Conservation (phyloP, 305 asterid species). For the Rubia tinctorum region DNA sequence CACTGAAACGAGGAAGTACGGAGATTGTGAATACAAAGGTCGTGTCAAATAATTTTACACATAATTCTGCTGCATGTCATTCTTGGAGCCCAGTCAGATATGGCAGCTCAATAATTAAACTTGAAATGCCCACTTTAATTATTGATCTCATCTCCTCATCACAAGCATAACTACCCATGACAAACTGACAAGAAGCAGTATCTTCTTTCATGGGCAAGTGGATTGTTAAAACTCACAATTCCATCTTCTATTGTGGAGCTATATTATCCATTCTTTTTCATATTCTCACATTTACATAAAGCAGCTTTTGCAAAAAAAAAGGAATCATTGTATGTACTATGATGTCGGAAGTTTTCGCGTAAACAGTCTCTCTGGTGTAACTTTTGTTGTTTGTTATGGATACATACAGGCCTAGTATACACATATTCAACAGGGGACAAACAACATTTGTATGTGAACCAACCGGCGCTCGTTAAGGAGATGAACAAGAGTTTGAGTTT, state of each 20-base stretch:
- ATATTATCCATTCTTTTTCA: no score
- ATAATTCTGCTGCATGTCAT: background rate
- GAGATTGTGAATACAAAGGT: no score
- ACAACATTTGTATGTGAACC: slow-evolving; percentile 74
- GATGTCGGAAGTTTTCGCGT: no score
- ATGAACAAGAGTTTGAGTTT: slow-evolving; percentile 49
- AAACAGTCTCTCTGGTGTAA: background rate
- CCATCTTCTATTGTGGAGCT: background rate
- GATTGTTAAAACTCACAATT: background rate
- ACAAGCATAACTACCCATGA: background rate
- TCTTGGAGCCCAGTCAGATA: background rate
- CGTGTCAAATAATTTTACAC: no score
- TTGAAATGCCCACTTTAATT: background rate
- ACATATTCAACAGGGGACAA: slow-evolving; percentile 69
- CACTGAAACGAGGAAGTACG: no score
- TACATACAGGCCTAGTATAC: slow-evolving; percentile 50
- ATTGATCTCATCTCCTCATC: background rate
- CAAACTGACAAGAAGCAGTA: background rate
- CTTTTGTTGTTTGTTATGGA: background rate
- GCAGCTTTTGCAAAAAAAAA: no score
- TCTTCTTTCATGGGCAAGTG: background rate
- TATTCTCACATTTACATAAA: no score
- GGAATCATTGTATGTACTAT: no score
- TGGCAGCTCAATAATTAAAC: slow-evolving; percentile 11
- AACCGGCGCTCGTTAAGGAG: slow-evolving; percentile 71